These are phyloP conservation scores for Trichopus zeylanicus DNA, from an alignment of 116 monocot genomes.

Conservation along the genomic window DNA sequence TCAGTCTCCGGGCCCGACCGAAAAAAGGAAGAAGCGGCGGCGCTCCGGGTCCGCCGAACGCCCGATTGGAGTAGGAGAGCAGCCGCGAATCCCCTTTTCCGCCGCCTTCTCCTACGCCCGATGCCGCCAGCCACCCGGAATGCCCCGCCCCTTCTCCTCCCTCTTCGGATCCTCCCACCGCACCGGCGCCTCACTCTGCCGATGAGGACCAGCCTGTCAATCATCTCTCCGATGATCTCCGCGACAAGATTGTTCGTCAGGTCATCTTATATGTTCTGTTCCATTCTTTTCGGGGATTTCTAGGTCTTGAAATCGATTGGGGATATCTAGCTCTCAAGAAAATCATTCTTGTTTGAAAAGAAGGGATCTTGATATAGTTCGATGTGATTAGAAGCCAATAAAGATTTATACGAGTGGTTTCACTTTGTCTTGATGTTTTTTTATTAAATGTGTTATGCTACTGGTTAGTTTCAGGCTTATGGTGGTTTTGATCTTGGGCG, in stretches of 20 bases:
- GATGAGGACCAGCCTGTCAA: neutral
- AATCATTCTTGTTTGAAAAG: too few species aligned
- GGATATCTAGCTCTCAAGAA: too few species aligned
- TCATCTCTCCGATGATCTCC: constrained; percentile 29
- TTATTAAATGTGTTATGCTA: too few species aligned
- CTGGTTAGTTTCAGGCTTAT: too few species aligned
- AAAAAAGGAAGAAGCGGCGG: too few species aligned
- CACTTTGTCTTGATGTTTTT: too few species aligned
- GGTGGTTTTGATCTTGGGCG: too few species aligned
- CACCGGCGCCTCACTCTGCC: neutral
- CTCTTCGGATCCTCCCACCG: neutral
- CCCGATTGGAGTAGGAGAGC: neutral
- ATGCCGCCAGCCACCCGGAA: too few species aligned
- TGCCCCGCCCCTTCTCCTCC: neutral
- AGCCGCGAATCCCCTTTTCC: neutral
- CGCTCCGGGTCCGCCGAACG: neutral
- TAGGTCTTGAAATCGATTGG: neutral
- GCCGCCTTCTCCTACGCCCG: neutral
- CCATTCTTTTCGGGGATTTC: neutral
- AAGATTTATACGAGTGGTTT: too few species aligned
- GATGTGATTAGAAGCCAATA: too few species aligned
- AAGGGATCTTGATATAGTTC: too few species aligned
- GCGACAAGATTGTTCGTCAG: constrained; percentile 63
- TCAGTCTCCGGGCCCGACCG: too few species aligned
- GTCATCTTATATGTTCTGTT: constrained; percentile 4